A percentile compares a stretch with the other conserved stretches of the same genome.
These are phyloP conservation scores for Colletotrichum musicola DNA, from an alignment of 2,329 filamentous ascomycete species.

Conservation along the genomic window DNA sequence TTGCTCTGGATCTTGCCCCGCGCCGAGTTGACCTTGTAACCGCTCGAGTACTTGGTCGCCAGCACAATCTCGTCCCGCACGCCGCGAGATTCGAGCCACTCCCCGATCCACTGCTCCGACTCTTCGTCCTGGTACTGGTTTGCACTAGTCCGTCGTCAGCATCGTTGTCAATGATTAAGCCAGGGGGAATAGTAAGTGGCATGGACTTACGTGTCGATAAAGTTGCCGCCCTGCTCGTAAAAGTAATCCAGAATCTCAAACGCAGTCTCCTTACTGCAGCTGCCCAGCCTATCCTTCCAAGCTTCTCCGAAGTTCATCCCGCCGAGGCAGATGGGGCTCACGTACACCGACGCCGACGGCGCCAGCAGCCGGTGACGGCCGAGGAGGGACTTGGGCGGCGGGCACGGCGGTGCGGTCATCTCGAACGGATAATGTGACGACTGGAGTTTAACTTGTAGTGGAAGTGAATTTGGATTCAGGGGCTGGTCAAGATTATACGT, in stretches of 20 bases:
- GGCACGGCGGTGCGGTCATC: background rate
- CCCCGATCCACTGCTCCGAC: constrained; percentile 68
- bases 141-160: constrained; percentile 43
- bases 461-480: background rate
- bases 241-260: constrained; percentile 71
- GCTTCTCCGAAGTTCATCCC: constrained; percentile 64
- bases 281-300: constrained; percentile 61
- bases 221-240: constrained; percentile 71
- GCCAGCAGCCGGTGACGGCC: constrained; percentile 65
- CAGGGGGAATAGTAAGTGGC: background rate
- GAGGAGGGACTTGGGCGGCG: constrained; percentile 49
- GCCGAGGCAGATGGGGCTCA: constrained; percentile 64
- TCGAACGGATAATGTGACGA: background rate
- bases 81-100: constrained; percentile 63
- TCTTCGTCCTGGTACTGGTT: constrained; percentile 69
- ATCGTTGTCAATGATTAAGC: too few species aligned
- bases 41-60: constrained; percentile 68
- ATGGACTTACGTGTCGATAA: constrained; percentile 68
- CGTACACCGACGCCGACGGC: constrained; percentile 60
- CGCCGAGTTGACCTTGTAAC: constrained; percentile 51
- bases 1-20: constrained; percentile 45
- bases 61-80: constrained; percentile 67
- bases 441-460: background rate
- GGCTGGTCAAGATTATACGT: background rate
- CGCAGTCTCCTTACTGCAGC: constrained; percentile 64